These are phyloP conservation scores for Aspergillus sp. DNA, from an alignment of 2,329 filamentous ascomycete genomes.

Conservation along the genomic window DNA sequence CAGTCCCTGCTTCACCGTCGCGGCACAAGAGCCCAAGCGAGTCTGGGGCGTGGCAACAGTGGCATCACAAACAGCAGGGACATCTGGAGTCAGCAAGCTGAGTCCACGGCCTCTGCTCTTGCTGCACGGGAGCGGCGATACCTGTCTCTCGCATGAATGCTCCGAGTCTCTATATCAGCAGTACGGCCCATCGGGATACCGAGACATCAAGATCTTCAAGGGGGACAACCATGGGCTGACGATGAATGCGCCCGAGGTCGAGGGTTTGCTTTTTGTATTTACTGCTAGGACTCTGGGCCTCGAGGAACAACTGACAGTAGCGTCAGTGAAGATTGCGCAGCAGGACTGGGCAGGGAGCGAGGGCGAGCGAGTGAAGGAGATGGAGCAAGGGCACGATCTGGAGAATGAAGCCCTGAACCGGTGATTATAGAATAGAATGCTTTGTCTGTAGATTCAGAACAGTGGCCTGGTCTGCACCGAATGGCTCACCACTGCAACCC, in stretches of 20 bases:
- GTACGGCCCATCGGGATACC: conserved; percentile 35
- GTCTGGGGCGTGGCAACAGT: conserved; percentile 41
- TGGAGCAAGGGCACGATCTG: conserved; percentile 35
- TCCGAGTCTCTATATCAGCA: conserved; percentile 36
- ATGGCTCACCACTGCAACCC: too few species aligned
- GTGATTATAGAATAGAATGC: too few species aligned
- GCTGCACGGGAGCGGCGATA: conserved; percentile 42
- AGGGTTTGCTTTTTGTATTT: conserved; percentile 43
- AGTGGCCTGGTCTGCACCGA: too few species aligned
- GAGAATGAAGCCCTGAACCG: neutral
- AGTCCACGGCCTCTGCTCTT: conserved; percentile 38
- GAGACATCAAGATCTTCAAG: conserved; percentile 40
- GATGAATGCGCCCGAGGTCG: conserved; percentile 36
- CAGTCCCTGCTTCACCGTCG: conserved; percentile 42
- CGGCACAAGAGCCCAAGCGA: conserved; percentile 29
- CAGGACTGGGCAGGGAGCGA: conserved; percentile 24
- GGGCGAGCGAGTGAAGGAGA: conserved; percentile 25
- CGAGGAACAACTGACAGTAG: conserved; percentile 14
- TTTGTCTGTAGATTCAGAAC: too few species aligned
- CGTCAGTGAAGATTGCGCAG: conserved; percentile 14
- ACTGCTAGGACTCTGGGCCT: conserved; percentile 35
- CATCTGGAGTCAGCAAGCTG: conserved; percentile 32
- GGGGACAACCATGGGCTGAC: conserved; percentile 45
- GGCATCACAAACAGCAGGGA: conserved; percentile 40
- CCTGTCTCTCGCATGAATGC: conserved; percentile 33